Evolutionary conservation across 371 early-diverging fungal genomes (phyloP).

Genomic region (Lichtheimia hyalospora): DNA sequence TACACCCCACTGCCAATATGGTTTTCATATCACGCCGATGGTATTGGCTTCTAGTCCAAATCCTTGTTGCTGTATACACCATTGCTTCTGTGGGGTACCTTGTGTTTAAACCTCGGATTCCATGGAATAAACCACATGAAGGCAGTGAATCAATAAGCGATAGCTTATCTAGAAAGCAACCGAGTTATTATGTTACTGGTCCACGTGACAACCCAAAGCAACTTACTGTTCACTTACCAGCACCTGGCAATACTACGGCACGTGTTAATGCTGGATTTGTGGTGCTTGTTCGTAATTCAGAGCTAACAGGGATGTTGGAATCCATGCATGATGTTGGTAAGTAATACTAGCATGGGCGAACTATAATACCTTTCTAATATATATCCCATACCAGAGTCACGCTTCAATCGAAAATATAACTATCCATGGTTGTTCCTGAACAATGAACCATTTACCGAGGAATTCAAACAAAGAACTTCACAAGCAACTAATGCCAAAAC

Average conservation of each 20-base stretch:
- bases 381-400: slow-evolving; percentile 47
- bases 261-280: slow-evolving; percentile 62
- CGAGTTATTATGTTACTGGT: slow-evolving; percentile 26
- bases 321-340: slow-evolving; percentile 64
- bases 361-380: background rate
- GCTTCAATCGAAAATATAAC: slow-evolving; percentile 72
- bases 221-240: slow-evolving; percentile 24
- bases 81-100: background rate
- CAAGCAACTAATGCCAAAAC: slow-evolving; percentile 52
- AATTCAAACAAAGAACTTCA: slow-evolving; percentile 48
- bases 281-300: slow-evolving; percentile 67
- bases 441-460: slow-evolving; percentile 70
- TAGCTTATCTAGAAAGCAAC: slow-evolving; percentile 9
- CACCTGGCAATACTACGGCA: slow-evolving; percentile 26
- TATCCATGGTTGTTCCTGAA: slow-evolving; percentile 86
- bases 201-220: slow-evolving; percentile 26
- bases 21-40: background rate
- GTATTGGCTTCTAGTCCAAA: background rate
- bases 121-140: background rate
- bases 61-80: background rate
- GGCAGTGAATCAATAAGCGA: no score
- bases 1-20: background rate
- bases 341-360: background rate
- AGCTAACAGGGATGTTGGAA: slow-evolving; percentile 61
- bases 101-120: background rate